Conservation (phyloP, 1,284 basidiomycete genomes). For the Microbotryomycetes sp. region DNA sequence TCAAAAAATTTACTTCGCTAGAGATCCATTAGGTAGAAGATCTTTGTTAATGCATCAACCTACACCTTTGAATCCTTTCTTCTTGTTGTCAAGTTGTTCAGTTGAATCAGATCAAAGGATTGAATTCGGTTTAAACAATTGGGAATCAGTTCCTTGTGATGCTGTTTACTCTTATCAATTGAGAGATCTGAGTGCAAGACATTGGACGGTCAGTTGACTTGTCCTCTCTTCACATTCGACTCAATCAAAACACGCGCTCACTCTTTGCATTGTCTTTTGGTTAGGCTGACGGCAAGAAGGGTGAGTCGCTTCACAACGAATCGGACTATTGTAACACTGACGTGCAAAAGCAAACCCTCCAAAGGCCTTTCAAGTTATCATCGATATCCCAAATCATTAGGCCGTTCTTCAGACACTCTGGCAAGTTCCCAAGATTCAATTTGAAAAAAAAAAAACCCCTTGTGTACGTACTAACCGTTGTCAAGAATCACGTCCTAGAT, state of each 20-base stretch:
- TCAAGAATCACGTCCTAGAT: constrained; percentile 12
- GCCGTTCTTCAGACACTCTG: neutral
- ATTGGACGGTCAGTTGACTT: neutral
- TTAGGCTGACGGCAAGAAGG: constrained; percentile 4
- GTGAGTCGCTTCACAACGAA: too few species aligned
- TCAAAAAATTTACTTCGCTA: constrained; percentile 61
- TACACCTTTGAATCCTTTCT: constrained; percentile 48
- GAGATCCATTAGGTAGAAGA: constrained; percentile 85
- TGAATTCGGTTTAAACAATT: constrained; percentile 9
- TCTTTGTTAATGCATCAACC: constrained; percentile 70
- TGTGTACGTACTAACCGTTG: neutral
- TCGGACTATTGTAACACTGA: too few species aligned
- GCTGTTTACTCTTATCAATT: constrained; percentile 17
- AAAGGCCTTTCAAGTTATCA: constrained; percentile 9
- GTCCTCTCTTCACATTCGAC: too few species aligned
- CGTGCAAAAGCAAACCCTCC: neutral
- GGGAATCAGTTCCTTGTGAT: constrained; percentile 24
- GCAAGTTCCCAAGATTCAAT: neutral
- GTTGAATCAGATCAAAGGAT: constrained; percentile 42
- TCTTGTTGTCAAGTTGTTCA: constrained; percentile 64
- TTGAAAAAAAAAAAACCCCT: neutral
- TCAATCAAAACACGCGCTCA: neutral
- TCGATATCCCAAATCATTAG: constrained; percentile 1
- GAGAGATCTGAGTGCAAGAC: constrained; percentile 1
- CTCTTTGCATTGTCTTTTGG: neutral